Conservation (phyloP, 2,329 filamentous ascomycete species). For the Allantophomopsis cytisporea region DNA sequence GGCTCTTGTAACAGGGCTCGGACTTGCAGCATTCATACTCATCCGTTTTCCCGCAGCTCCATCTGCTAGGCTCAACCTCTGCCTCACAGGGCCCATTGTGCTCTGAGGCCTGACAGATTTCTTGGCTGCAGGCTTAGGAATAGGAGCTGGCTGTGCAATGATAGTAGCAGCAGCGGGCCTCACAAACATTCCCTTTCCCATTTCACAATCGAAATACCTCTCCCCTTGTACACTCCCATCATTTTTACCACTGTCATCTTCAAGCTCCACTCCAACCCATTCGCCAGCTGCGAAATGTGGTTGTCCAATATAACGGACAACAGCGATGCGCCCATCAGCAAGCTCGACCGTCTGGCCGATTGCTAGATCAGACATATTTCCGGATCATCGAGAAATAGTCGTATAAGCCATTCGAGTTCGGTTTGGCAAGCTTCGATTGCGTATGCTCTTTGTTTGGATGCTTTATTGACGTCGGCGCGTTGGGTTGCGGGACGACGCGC, state of each 20-base stretch:
- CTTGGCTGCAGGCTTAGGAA: conserved; percentile 16
- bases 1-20: conserved; percentile 50
- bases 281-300: conserved; percentile 70
- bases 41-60: conserved; percentile 44
- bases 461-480: no score
- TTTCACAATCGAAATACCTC: conserved; percentile 76
- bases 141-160: conserved; percentile 33
- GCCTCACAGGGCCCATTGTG: conserved; percentile 14
- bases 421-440: no score
- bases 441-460: no score
- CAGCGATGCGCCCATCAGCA: conserved; percentile 61
- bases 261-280: conserved; percentile 84
- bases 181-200: conserved; percentile 73
- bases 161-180: conserved; percentile 55
- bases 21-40: conserved; percentile 60
- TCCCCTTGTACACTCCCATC: conserved; percentile 82
- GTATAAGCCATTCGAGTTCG: no score
- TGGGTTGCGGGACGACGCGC: no score
- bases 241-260: conserved; percentile 76
- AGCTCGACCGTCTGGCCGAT: conserved; percentile 45
- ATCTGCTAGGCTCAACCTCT: conserved; percentile 33
- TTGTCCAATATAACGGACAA: conserved; percentile 68
- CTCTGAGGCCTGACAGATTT: conserved; percentile 30
- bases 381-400: no score
- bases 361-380: conserved; percentile 40